Evolutionary conservation across 495 filamentous ascomycete species (phyloP).

Genomic region (Penicillium flavigenum): DNA sequence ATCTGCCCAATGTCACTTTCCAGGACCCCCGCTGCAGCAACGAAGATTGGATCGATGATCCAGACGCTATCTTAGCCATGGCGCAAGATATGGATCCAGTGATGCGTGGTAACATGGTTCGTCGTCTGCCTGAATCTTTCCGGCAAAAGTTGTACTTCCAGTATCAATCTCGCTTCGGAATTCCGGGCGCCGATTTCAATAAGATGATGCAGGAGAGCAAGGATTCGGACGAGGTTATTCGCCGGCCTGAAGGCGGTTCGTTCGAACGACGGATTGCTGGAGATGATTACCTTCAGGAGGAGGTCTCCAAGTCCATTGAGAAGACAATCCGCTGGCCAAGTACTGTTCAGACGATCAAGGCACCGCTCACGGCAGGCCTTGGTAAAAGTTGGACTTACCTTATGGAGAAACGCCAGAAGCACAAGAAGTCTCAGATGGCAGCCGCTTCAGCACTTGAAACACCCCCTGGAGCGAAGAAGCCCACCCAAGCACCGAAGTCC

Average conservation of each 20-base stretch:
- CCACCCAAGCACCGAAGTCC: neutral
- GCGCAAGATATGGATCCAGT: conserved; percentile 88
- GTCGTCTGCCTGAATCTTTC: conserved; percentile 84
- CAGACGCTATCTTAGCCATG: conserved; percentile 58
- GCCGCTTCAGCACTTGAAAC: conserved; percentile 16
- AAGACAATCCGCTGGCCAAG: conserved; percentile 90
- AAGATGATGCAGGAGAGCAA: conserved; percentile 74
- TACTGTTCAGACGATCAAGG: conserved; percentile 79
- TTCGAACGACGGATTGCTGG: conserved; percentile 86
- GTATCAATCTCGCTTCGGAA: conserved; percentile 85
- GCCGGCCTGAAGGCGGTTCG: conserved; percentile 70
- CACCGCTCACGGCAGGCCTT: conserved; percentile 71
- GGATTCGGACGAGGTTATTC: conserved; percentile 62
- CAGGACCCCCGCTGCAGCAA: conserved; percentile 63
- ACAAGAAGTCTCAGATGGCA: conserved; percentile 36
- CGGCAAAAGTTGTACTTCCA: conserved; percentile 87
- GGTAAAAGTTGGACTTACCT: conserved; percentile 70
- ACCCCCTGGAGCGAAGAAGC: neutral
- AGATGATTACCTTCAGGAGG: conserved; percentile 60
- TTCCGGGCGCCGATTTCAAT: conserved; percentile 78
- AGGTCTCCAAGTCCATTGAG: conserved; percentile 71
- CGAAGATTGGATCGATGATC: conserved; percentile 65
- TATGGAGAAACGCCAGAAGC: conserved; percentile 78
- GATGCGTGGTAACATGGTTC: conserved; percentile 92
- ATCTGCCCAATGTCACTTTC: conserved; percentile 84